phyloP scores from a whole-genome alignment of 441 rosid genomes.

The Croton laevigatus region DNA sequence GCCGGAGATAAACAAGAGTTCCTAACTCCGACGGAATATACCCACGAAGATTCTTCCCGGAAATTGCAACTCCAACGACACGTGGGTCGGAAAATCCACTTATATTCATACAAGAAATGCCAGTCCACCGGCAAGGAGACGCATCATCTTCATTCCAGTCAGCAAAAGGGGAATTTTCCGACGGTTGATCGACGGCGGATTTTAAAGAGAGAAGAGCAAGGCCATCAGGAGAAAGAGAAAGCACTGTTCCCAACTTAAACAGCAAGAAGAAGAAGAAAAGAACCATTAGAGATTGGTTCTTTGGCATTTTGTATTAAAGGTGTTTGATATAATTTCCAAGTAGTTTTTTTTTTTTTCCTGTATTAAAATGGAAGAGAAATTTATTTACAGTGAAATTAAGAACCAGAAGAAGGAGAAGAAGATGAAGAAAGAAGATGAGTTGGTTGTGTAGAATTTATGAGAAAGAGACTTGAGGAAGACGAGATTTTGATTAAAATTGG shows the following conservation, averaged over 20 bases:
- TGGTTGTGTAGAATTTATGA: conserved; percentile 32
- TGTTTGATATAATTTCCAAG: too few species aligned
- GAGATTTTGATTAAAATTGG: conserved; percentile 50
- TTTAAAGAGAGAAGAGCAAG: conserved; percentile 80
- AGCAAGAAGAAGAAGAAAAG: conserved; percentile 21
- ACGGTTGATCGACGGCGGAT: conserved; percentile 63
- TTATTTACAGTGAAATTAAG: conserved; percentile 15
- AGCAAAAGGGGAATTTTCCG: conserved; percentile 43
- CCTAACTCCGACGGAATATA: conserved; percentile 93
- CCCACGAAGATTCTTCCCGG: conserved; percentile 65
- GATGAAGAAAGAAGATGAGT: conserved; percentile 6
- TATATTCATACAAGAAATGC: conserved; percentile 75
- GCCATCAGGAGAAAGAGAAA: conserved; percentile 79
- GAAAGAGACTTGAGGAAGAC: conserved; percentile 48
- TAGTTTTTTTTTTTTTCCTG: background rate
- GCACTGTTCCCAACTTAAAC: background rate
- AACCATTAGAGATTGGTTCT: conserved; percentile 11
- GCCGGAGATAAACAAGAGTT: conserved; percentile 60
- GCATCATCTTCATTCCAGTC: conserved; percentile 78
- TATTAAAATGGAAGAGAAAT: background rate
- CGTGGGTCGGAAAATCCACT: conserved; percentile 49
- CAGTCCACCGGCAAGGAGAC: conserved; percentile 81
- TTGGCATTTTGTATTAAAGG: conserved; percentile 18
- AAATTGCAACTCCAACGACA: conserved; percentile 68
- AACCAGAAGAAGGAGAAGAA: conserved; percentile 9